Evolutionary conservation across 768 basidiomycete species (phyloP).

Genomic region (Tricholoma bakamatsutake): DNA sequence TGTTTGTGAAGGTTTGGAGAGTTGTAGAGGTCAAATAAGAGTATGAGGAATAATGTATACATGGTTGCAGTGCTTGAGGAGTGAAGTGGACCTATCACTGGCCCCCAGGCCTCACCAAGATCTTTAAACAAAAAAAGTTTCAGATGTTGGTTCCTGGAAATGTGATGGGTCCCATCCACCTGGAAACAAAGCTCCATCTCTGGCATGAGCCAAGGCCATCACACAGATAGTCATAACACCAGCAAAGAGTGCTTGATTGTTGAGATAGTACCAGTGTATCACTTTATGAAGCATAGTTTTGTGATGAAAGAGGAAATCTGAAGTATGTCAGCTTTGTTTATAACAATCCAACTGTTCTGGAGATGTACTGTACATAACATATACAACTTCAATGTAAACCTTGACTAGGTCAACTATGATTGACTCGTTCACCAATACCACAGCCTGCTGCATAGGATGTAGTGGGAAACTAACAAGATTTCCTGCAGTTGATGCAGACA

Average conservation of each 20-base stretch:
- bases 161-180: not conserved
- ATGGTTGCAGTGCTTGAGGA: no score
- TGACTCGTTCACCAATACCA: not conserved
- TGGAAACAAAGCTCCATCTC: not conserved
- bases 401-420: not conserved
- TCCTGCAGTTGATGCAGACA: not conserved
- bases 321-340: no score
- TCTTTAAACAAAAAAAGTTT: not conserved
- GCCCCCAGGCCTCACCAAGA: not conserved
- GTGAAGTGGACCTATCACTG: no score
- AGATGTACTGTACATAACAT: not conserved
- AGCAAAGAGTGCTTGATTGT: not conserved
- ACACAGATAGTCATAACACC: not conserved
- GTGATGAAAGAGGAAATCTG: not conserved
- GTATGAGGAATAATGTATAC: no score
- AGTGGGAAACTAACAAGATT: not conserved
- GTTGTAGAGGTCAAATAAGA: no score
- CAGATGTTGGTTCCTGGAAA: not conserved
- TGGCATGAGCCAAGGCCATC: not conserved
- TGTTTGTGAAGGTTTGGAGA: no score
- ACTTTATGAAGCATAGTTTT: not conserved
- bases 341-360: not conserved
- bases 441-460: not conserved
- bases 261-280: not conserved
- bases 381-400: not conserved